These are phyloP conservation scores for Cystobasidium sp. DNA, from an alignment of 1,284 basidiomycete species.

Conservation along the genomic window DNA sequence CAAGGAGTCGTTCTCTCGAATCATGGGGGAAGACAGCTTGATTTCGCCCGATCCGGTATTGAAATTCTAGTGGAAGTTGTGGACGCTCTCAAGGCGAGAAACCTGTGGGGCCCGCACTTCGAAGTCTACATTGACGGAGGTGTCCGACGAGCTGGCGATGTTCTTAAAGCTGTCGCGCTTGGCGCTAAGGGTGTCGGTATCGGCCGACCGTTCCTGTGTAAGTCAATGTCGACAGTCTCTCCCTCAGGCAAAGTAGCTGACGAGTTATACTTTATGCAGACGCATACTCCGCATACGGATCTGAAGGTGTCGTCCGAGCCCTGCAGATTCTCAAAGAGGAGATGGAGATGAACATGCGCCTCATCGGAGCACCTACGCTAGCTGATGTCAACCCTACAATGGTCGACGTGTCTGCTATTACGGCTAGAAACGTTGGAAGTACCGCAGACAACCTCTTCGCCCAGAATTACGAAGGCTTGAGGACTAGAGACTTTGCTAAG, in stretches of 20 bases:
- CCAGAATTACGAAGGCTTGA: slow-evolving; percentile 36
- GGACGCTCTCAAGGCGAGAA: slow-evolving; percentile 67
- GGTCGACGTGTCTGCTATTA: slow-evolving; percentile 79
- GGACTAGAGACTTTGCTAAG: slow-evolving; percentile 31
- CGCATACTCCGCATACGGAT: slow-evolving; percentile 79
- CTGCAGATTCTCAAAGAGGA: slow-evolving; percentile 69
- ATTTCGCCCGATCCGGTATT: slow-evolving; percentile 86
- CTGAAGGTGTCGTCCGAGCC: slow-evolving; percentile 63
- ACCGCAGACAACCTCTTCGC: slow-evolving; percentile 35
- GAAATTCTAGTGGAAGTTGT: slow-evolving; percentile 89
- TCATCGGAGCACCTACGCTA: slow-evolving; percentile 79
- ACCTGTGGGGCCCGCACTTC: slow-evolving; percentile 70
- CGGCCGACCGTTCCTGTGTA: slow-evolving; percentile 28
- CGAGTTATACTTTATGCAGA: slow-evolving; percentile 47
- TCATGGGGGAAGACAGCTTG: slow-evolving; percentile 83
- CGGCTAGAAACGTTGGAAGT: slow-evolving; percentile 45
- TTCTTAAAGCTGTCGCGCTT: slow-evolving; percentile 84
- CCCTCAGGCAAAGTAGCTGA: slow-evolving; percentile 62
- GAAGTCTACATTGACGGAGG: slow-evolving; percentile 91
- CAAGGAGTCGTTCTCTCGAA: slow-evolving; percentile 73
- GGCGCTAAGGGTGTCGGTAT: slow-evolving; percentile 78
- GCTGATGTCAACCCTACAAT: slow-evolving; percentile 79
- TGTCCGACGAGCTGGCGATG: slow-evolving; percentile 83
- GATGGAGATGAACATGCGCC: slow-evolving; percentile 79
- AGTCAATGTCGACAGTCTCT: neutral